Percentiles rank a stretch among this genome's conserved stretches.
These are phyloP conservation scores for Pythium aristosporum DNA, from an alignment of 352 stramenopile genomes.

Conservation along the genomic window DNA sequence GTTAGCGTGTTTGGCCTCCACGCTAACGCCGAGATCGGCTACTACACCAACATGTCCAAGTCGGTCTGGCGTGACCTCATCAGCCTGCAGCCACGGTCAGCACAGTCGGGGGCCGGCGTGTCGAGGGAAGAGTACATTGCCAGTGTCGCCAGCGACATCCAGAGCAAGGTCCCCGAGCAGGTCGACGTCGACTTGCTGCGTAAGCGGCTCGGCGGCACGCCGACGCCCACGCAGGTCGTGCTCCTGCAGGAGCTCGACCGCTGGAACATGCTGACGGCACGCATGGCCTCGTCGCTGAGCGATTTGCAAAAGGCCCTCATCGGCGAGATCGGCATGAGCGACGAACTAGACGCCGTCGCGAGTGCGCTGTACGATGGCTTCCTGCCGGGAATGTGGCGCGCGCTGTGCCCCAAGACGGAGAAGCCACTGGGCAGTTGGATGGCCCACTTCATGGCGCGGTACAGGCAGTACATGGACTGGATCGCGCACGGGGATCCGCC, in stretches of 20 bases:
- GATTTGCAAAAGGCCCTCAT: slow-evolving; percentile 92
- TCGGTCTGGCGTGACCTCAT: slow-evolving; percentile 93
- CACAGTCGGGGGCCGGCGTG: slow-evolving; percentile 65
- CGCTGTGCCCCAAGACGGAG: slow-evolving; percentile 90
- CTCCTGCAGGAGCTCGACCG: slow-evolving; percentile 94
- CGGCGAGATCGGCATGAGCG: slow-evolving; percentile 96
- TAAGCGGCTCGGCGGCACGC: slow-evolving; percentile 69
- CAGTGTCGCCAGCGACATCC: slow-evolving; percentile 89
- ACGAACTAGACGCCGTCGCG: slow-evolving; percentile 92
- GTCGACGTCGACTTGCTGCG: slow-evolving; percentile 88
- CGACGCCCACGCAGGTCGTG: slow-evolving; percentile 90
- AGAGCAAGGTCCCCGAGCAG: slow-evolving; percentile 87
- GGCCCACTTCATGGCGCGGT: slow-evolving; percentile 88
- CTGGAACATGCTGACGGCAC: slow-evolving; percentile 90
- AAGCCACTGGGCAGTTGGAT: slow-evolving; percentile 97
- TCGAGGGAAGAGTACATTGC: slow-evolving; percentile 94
- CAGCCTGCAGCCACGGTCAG: slow-evolving; percentile 87
- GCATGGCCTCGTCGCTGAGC: slow-evolving; percentile 82
- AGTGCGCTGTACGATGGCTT: slow-evolving; percentile 93
- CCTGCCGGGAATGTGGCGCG: slow-evolving; percentile 89
- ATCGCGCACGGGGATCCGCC: slow-evolving; percentile 85
- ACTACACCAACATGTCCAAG: slow-evolving; percentile 95
- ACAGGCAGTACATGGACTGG: slow-evolving; percentile 92
- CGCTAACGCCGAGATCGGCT: slow-evolving; percentile 96
- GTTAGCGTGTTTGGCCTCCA: slow-evolving; percentile 96